A percentile compares a stretch with the other conserved stretches of the same genome.
These are phyloP conservation scores for Malus hybrid DNA, from an alignment of 331 rosid species.

Conservation along the genomic window DNA sequence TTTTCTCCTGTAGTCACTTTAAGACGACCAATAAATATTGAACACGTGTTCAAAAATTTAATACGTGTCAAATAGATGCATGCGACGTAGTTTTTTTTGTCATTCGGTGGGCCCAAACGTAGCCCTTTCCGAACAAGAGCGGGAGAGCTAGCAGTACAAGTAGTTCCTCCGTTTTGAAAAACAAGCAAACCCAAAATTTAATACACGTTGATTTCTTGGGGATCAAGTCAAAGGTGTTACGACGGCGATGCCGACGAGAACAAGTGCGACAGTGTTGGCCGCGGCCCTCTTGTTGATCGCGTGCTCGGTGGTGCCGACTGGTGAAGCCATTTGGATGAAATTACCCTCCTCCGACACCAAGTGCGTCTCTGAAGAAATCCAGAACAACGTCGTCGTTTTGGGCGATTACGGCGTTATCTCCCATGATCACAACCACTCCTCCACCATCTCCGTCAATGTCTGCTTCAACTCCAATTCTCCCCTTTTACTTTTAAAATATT, in stretches of 20 bases:
- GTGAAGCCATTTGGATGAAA: conserved; percentile 60
- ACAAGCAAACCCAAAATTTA: not conserved
- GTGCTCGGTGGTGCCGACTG: conserved; percentile 10
- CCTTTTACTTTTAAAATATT: not conserved
- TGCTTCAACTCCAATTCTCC: not conserved
- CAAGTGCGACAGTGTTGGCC: not conserved
- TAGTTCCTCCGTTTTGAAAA: not conserved
- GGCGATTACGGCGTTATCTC: conserved; percentile 53
- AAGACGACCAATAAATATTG: not conserved
- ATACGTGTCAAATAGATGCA: no score
- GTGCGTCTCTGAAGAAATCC: conserved; percentile 92
- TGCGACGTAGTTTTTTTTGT: not conserved
- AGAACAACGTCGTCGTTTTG: conserved; percentile 73
- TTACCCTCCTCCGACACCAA: conserved; percentile 51
- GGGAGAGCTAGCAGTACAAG: not conserved
- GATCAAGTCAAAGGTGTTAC: not conserved
- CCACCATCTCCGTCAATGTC: conserved; percentile 70
- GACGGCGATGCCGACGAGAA: not conserved
- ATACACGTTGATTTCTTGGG: not conserved
- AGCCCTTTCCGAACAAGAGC: not conserved
- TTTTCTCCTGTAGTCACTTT: not conserved
- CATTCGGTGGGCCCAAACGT: not conserved
- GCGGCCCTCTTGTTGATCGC: conserved; percentile 4
- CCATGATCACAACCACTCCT: conserved; percentile 22
- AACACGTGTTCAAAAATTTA: not conserved